These are phyloP conservation scores for Xanthoparmelia taractica DNA, from an alignment of 495 filamentous ascomycete genomes.

Conservation along the genomic window DNA sequence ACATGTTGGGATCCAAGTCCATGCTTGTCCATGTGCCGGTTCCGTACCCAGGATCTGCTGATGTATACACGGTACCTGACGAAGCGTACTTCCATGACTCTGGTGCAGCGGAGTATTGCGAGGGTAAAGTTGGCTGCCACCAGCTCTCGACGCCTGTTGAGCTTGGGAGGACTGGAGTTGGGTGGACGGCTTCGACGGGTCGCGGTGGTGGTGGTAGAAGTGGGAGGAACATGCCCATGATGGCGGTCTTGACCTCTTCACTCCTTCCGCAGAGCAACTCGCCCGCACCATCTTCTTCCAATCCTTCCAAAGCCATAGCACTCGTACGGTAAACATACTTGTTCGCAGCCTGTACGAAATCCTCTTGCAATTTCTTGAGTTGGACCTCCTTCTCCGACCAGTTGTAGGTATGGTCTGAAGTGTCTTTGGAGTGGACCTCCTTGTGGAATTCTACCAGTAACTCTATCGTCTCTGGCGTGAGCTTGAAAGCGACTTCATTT, in stretches of 20 bases:
- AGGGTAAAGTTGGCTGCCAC: slow-evolving; percentile 56
- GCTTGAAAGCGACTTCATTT: slow-evolving; percentile 97
- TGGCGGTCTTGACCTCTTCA: slow-evolving; percentile 84
- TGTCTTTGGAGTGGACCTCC: slow-evolving; percentile 88
- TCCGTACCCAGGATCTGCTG: slow-evolving; percentile 52
- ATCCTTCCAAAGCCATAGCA: slow-evolving; percentile 82
- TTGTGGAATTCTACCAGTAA: slow-evolving; percentile 93
- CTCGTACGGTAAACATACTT: slow-evolving; percentile 92
- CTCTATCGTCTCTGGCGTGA: slow-evolving; percentile 96
- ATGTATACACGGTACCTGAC: slow-evolving; percentile 70
- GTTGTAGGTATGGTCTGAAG: slow-evolving; percentile 80
- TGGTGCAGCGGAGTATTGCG: slow-evolving; percentile 58
- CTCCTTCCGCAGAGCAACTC: slow-evolving; percentile 87
- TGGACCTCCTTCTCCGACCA: slow-evolving; percentile 97
- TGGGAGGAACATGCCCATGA: slow-evolving; percentile 79
- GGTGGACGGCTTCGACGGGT: slow-evolving; percentile 84
- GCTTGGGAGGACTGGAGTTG: slow-evolving; percentile 76
- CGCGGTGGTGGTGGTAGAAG: slow-evolving; percentile 88
- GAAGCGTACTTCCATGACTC: slow-evolving; percentile 92
- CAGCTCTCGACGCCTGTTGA: slow-evolving; percentile 69
- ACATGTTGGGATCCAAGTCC: slow-evolving; percentile 28
- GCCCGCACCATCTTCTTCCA: slow-evolving; percentile 94
- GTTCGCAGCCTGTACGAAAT: slow-evolving; percentile 96
- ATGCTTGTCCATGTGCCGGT: slow-evolving; percentile 74
- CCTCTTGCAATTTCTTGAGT: slow-evolving; percentile 94